phyloP scores from a whole-genome alignment of 2,329 filamentous ascomycete species.

The Trichoderma harzianum region DNA sequence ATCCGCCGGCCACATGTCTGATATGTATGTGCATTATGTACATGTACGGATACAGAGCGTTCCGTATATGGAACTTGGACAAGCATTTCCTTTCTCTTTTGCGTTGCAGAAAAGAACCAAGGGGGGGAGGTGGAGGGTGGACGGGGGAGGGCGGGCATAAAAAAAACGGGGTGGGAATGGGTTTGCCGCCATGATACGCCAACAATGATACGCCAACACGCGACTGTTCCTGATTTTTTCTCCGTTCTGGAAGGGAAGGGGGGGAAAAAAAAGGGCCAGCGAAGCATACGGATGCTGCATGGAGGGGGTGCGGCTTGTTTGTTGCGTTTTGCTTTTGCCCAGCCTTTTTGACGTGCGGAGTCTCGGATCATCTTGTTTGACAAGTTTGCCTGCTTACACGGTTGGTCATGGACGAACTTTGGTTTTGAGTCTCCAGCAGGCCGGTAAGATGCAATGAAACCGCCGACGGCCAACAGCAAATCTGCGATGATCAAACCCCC shows the following conservation, averaged over 20 bases:
- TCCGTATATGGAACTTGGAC: not conserved
- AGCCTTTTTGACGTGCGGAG: not conserved
- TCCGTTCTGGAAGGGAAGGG: not conserved
- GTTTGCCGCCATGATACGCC: not conserved
- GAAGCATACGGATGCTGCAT: not conserved
- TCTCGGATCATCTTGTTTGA: not conserved
- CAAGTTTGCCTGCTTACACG: not conserved
- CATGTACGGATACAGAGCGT: not conserved
- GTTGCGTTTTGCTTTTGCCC: not conserved
- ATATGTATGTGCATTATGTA: not conserved
- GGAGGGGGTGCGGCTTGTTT: not conserved
- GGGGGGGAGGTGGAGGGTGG: no score
- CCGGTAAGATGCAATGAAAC: not conserved
- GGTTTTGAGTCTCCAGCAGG: not conserved
- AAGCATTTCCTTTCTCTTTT: not conserved
- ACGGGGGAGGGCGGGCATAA: not conserved
- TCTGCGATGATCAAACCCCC: not conserved
- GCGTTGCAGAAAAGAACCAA: not conserved
- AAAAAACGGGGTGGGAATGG: not conserved
- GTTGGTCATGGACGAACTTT: not conserved
- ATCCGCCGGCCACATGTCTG: not conserved
- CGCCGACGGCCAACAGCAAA: not conserved
- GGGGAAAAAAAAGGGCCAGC: not conserved
- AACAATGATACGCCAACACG: conserved; percentile 12
- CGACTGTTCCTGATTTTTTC: not conserved